phyloP scores from a whole-genome alignment of 2,329 filamentous ascomycete species.

The Cordyceps tenuipes region DNA sequence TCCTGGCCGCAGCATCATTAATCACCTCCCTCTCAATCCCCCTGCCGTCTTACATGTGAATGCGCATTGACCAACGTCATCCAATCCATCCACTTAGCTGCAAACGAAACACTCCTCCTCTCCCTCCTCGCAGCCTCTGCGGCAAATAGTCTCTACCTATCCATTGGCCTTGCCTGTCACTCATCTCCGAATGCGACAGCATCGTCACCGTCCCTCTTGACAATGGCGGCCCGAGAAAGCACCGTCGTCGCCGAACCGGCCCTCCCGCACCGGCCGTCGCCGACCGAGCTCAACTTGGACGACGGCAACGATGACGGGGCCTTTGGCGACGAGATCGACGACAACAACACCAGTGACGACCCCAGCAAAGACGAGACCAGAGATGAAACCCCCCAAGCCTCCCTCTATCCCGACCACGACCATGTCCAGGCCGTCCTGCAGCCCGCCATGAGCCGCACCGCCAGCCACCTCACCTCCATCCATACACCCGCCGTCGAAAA shows the following conservation, averaged over 20 bases:
- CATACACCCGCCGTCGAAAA: conserved; percentile 51
- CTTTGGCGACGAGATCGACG: conserved; percentile 2
- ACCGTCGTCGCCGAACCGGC: not conserved
- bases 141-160: not conserved
- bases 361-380: no score
- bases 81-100: not conserved
- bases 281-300: conserved; percentile 7
- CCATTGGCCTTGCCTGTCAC: not conserved
- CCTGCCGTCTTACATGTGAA: not conserved
- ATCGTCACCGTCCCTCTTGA: not conserved
- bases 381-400: conserved; percentile 25
- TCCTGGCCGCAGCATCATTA: no score
- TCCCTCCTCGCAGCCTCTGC: not conserved
- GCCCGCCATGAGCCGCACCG: conserved; percentile 48
- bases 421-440: conserved; percentile 53
- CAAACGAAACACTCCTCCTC: not conserved
- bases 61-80: conserved; percentile 1
- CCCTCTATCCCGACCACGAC: conserved; percentile 39
- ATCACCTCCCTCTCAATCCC: no score
- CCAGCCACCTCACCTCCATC: conserved; percentile 46
- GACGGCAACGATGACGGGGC: not conserved
- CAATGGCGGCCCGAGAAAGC: conserved; percentile 1
- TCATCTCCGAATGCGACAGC: not conserved
- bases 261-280: not conserved
- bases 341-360: not conserved